Percentiles rank a stretch among this genome's conserved stretches.
Evolutionary conservation across 1,139 yeast species (phyloP).

Genomic region (Lodderomyces elongisporus): DNA sequence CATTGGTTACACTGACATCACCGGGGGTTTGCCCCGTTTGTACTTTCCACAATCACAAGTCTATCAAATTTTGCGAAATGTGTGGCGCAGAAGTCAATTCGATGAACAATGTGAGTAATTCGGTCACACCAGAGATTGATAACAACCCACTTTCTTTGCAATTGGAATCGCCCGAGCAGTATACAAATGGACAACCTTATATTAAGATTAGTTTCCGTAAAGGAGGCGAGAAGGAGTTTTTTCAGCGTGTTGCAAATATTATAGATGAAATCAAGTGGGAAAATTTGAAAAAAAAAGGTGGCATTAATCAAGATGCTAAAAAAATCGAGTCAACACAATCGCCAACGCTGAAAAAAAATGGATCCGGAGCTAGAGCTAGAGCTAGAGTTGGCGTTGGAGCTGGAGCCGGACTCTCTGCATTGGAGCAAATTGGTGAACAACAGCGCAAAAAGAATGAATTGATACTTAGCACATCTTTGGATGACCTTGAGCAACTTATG

Average conservation of each 20-base stretch:
- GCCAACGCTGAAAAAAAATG: constrained; percentile 6
- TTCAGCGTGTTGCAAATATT: constrained; percentile 33
- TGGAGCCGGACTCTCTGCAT: constrained; percentile 59
- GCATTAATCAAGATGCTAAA: constrained; percentile 36
- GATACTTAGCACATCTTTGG: constrained; percentile 63
- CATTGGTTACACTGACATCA: constrained; percentile 1
- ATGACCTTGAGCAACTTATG: constrained; percentile 74
- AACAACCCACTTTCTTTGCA: constrained; percentile 19
- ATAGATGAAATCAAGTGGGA: constrained; percentile 49
- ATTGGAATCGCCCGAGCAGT: constrained; percentile 29
- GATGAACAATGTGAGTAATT: constrained; percentile 4
- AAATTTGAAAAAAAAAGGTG: constrained; percentile 28
- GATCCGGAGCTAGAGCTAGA: constrained; percentile 47
- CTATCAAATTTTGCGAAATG: constrained; percentile 74
- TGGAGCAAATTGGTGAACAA: constrained; percentile 56
- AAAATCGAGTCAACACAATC: constrained; percentile 15
- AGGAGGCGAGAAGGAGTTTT: constrained; percentile 52
- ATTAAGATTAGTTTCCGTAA: constrained; percentile 59
- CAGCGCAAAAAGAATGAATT: constrained; percentile 57
- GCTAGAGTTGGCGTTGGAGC: constrained; percentile 41
- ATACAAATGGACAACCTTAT: constrained; percentile 31
- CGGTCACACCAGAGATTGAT: constrained; percentile 7
- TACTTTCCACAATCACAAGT: constrained; percentile 82
- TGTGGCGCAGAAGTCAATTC: constrained; percentile 61
- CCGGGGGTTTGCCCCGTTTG: constrained; percentile 64